These are phyloP conservation scores for Naganishia antarctica DNA, from an alignment of 768 basidiomycete genomes.

Conservation along the genomic window DNA sequence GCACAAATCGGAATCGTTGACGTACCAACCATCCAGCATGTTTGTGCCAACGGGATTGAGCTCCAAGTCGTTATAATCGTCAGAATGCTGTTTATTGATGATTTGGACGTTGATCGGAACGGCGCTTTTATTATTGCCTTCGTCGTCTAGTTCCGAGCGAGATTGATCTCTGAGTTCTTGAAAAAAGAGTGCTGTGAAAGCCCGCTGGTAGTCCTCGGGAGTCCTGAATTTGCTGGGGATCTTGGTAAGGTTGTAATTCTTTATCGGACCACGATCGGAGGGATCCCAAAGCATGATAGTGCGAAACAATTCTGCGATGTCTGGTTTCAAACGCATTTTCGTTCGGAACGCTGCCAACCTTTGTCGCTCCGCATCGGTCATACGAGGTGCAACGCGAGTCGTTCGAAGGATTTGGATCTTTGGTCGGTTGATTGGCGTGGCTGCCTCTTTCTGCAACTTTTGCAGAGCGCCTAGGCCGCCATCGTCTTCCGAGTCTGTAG, in stretches of 20 bases:
- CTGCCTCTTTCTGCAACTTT: constrained; percentile 59
- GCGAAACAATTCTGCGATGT: constrained; percentile 72
- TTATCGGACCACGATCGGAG: constrained; percentile 31
- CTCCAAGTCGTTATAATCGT: constrained; percentile 79
- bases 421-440: constrained; percentile 25
- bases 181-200: constrained; percentile 79
- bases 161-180: constrained; percentile 90
- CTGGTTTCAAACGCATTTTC: constrained; percentile 70
- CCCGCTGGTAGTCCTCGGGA: constrained; percentile 63
- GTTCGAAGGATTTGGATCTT: constrained; percentile 13
- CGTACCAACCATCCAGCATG: constrained; percentile 65
- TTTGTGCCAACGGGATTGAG: constrained; percentile 57
- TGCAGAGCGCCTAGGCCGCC: constrained; percentile 56
- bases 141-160: constrained; percentile 67
- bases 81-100: constrained; percentile 63
- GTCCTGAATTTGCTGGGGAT: constrained; percentile 66
- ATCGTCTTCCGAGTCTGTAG: constrained; percentile 36
- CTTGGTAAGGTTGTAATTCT: constrained; percentile 26
- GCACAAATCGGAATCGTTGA: constrained; percentile 81
- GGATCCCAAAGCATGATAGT: constrained; percentile 82
- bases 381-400: constrained; percentile 21
- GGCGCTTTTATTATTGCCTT: constrained; percentile 22
- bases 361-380: constrained; percentile 39
- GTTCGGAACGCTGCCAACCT: constrained; percentile 62
- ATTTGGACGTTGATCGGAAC: constrained; percentile 63